Percentiles rank a stretch among this genome's conserved stretches.
Conservation (phyloP, 2,329 filamentous ascomycete species). For the Teratosphaeria destructans region DNA sequence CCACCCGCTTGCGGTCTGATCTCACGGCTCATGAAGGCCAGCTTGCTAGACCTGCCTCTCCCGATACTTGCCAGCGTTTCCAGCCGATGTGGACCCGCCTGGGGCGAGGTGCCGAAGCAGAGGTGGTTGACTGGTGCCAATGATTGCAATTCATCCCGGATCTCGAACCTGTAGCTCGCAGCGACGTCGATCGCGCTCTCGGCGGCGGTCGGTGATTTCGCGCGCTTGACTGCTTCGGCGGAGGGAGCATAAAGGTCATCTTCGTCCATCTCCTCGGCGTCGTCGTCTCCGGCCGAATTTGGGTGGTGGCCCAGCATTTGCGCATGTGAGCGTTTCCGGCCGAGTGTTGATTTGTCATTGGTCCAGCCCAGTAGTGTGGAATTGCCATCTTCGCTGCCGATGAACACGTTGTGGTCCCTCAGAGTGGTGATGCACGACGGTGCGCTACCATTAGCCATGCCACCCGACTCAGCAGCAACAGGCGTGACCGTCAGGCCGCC, state of each 20-base stretch:
- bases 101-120: slow-evolving; percentile 50
- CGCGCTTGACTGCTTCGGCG: background rate
- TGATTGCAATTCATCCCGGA: slow-evolving; percentile 68
- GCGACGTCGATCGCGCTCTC: slow-evolving; percentile 47
- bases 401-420: slow-evolving; percentile 60
- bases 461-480: slow-evolving; percentile 48
- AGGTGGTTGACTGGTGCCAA: slow-evolving; percentile 71
- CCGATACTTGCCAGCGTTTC: slow-evolving; percentile 51
- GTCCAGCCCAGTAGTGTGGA: slow-evolving; percentile 75
- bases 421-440: slow-evolving; percentile 62
- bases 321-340: slow-evolving; percentile 53
- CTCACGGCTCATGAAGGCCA: slow-evolving; percentile 68
- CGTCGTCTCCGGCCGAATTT: slow-evolving; percentile 40
- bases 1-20: slow-evolving; percentile 64
- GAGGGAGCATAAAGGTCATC: slow-evolving; percentile 49
- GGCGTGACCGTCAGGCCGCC: slow-evolving; percentile 69
- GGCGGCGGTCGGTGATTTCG: background rate
- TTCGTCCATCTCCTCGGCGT: slow-evolving; percentile 47
- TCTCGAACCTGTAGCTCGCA: slow-evolving; percentile 51
- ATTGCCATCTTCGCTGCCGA: slow-evolving; percentile 76
- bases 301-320: slow-evolving; percentile 46
- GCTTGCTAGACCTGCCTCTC: slow-evolving; percentile 52
- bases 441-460: slow-evolving; percentile 48
- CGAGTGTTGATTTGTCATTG: slow-evolving; percentile 49
- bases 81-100: slow-evolving; percentile 28